Percentiles rank a stretch among this genome's conserved stretches.
Evolutionary conservation across 139 green algal species (phyloP).

Genomic region (Chlorella sp.): DNA sequence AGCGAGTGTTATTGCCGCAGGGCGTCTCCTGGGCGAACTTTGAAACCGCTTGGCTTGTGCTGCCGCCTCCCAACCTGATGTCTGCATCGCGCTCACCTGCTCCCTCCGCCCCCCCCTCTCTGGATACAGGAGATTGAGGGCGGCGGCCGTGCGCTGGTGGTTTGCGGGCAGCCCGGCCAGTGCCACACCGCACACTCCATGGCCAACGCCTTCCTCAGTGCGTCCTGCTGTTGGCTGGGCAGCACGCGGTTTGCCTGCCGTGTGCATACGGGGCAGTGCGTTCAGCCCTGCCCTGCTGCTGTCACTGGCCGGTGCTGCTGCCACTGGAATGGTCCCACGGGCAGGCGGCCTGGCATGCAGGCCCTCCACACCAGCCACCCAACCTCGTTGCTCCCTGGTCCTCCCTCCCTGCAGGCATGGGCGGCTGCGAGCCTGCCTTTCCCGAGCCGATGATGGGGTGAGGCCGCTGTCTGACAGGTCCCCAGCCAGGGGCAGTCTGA

Average conservation of each 20-base stretch:
- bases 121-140: not conserved
- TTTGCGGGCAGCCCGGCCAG: constrained; percentile 29
- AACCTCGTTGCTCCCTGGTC: not conserved
- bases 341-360: not conserved
- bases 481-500: too few species aligned
- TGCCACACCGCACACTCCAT: constrained; percentile 43
- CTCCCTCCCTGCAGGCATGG: constrained; percentile 10
- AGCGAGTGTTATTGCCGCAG: too few species aligned
- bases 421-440: constrained; percentile 14
- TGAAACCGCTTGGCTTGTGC: too few species aligned
- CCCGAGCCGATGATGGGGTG: constrained; percentile 9
- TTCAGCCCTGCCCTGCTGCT: not conserved
- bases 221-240: not conserved
- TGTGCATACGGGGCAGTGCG: not conserved
- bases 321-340: not conserved
- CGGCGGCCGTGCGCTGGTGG: constrained; percentile 37
- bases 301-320: too few species aligned
- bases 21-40: too few species aligned
- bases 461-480: not conserved
- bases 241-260: not conserved
- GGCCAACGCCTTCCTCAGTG: constrained; percentile 46
- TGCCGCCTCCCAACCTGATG: too few species aligned
- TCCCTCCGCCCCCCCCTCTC: not conserved
- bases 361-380: not conserved
- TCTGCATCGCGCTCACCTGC: not conserved